Base-by-base conservation (phyloP, 306 rosid genomes). In the Gleditsia sinensis region DNA sequence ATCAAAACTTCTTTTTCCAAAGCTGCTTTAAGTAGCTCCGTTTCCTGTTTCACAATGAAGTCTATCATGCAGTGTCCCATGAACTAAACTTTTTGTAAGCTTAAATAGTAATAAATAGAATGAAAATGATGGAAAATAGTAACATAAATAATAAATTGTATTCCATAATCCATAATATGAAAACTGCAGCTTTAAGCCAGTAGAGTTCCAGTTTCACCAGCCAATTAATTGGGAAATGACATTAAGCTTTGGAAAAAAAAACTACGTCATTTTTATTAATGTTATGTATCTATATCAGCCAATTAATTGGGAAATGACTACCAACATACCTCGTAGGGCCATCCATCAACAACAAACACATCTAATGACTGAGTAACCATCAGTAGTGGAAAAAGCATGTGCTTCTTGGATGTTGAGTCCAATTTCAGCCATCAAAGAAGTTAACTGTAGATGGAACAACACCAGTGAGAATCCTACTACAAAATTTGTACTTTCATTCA, bases 361-460 rank as follows among this genome's bases (percentile, higher is more conserved):
- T 95, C 99, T 78, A 95, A 83, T n/a, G n/a, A n/a, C n/a, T 63
- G 99, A 92, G 86, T 79, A 95, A 71, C 99, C 98, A 58, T 95
- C 98, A 28, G 75, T 75, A 9, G 99, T 95, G 61, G 99, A 95
- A 85, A 95, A 95, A 62, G 93, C 98, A 86, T 92, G 99, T 21
- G 99, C 99, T 79, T 95, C 99, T 85, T 89, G 98, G 79, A 95
- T 95, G 78, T 95, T 92, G 61, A 95, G 86, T 74, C 98, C 99
- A 83, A 90, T 80, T 82, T 95, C 98, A 46, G 99, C 94, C 69
- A 95, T 96, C 92, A 95, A 86, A 78, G 94, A 89, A 80, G 99
- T 95, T 75, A 95, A 82, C 99, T 95, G 88, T 87, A 85, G 69
- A 75, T 69, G 80, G 61, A 80, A 64, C 2, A 19, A 77, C 25